phyloP scores from a whole-genome alignment of 2,329 filamentous ascomycete species.

The Trichoderma brevicompactum region DNA sequence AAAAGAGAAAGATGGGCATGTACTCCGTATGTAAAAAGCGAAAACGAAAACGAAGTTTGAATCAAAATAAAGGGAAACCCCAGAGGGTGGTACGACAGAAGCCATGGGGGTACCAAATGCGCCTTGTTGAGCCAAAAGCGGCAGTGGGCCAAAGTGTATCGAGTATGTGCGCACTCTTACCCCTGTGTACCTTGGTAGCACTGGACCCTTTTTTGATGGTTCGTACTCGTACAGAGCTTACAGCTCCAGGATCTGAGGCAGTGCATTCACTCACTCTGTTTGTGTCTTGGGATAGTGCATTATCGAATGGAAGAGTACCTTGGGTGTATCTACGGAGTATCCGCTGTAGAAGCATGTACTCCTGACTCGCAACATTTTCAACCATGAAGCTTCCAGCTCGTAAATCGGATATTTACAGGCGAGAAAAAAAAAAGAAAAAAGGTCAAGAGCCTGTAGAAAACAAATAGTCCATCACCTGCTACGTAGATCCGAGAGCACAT shows the following conservation, averaged over 20 bases:
- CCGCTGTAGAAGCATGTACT: too few relatives aligned
- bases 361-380: too few relatives aligned
- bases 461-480: background rate
- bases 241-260: background rate
- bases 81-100: conserved; percentile 4
- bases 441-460: background rate
- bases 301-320: too few relatives aligned
- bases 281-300: too few relatives aligned
- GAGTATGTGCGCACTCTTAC: background rate
- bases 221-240: background rate
- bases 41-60: conserved; percentile 24
- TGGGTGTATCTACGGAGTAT: too few relatives aligned
- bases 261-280: background rate
- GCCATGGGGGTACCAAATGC: background rate
- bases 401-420: too few relatives aligned
- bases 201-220: background rate
- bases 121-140: background rate
- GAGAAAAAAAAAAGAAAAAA: too few relatives aligned
- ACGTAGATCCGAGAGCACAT: background rate
- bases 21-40: background rate
- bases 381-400: background rate
- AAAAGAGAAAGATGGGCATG: too few relatives aligned
- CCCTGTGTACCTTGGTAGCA: conserved; percentile 16
- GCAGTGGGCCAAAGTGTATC: background rate
- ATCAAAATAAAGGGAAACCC: background rate